A percentile compares a stretch with the other conserved stretches of the same genome.
phyloP scores from a whole-genome alignment of 169 alveolate species.

The Cytauxzoon felis region DNA sequence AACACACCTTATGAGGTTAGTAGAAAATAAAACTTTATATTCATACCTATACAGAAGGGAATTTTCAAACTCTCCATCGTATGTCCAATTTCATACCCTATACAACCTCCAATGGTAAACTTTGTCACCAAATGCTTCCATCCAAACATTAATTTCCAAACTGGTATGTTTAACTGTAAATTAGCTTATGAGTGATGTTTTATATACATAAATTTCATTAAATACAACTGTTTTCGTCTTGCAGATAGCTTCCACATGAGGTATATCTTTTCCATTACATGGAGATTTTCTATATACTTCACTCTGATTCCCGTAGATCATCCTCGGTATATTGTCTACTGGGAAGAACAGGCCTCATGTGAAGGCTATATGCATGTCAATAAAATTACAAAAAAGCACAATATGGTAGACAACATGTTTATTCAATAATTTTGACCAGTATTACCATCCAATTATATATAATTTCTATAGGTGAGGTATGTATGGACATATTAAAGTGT shows the following conservation, averaged over 20 bases:
- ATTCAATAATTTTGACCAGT: not conserved
- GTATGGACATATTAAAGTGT: conserved; percentile 89
- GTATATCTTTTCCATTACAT: too few species aligned
- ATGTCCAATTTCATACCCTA: conserved; percentile 89
- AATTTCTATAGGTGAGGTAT: conserved; percentile 81
- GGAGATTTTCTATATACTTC: too few species aligned
- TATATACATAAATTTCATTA: too few species aligned
- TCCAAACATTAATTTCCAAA: conserved; percentile 92
- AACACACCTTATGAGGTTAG: conserved; percentile 89
- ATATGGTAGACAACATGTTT: not conserved
- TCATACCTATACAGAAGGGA: conserved; percentile 60
- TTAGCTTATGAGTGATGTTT: too few species aligned
- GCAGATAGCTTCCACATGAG: too few species aligned
- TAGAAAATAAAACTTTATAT: not conserved
- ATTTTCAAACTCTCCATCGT: conserved; percentile 81
- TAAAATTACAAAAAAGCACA: not conserved
- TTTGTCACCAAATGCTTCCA: conserved; percentile 92
- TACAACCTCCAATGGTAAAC: conserved; percentile 89
- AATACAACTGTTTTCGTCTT: too few species aligned
- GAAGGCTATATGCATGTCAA: not conserved
- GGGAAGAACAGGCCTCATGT: too few species aligned
- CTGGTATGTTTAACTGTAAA: conserved; percentile 85
- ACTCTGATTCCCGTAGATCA: too few species aligned
- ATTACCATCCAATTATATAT: not conserved
- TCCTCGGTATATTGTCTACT: too few species aligned